Evolutionary conservation across 345 rosid genomes (phyloP).

Genomic region (Moricandia arvensis): DNA sequence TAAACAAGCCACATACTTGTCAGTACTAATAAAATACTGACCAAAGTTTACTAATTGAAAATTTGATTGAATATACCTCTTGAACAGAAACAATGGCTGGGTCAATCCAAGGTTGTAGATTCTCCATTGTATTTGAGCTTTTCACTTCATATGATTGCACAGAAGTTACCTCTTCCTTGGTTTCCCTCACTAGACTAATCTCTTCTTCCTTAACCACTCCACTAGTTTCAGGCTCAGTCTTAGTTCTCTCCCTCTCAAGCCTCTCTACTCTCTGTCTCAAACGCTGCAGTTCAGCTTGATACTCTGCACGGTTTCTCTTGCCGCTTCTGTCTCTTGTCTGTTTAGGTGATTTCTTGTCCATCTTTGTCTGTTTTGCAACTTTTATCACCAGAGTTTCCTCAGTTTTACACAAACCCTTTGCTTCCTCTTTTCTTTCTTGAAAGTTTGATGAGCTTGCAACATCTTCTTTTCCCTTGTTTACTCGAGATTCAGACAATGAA

Average conservation of each 20-base stretch:
- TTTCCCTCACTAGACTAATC: slow-evolving; percentile 47
- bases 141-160: slow-evolving; percentile 37
- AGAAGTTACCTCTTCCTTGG: slow-evolving; percentile 46
- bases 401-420: slow-evolving; percentile 29
- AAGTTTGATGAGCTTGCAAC: slow-evolving; percentile 40
- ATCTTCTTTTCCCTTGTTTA: slow-evolving; percentile 27
- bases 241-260: slow-evolving; percentile 38
- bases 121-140: background rate
- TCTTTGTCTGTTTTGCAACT: slow-evolving; percentile 35
- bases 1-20: slow-evolving; percentile 10
- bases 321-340: slow-evolving; percentile 34
- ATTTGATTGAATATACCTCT: slow-evolving; percentile 27
- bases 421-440: slow-evolving; percentile 44
- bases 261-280: slow-evolving; percentile 39
- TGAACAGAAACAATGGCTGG: slow-evolving; percentile 29
- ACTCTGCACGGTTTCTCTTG: slow-evolving; percentile 34
- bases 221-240: slow-evolving; percentile 31
- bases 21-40: slow-evolving; percentile 8
- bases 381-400: slow-evolving; percentile 33
- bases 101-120: slow-evolving; percentile 47
- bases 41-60: background rate
- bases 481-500: slow-evolving; percentile 27
- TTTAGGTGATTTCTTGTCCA: slow-evolving; percentile 39
- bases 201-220: slow-evolving; percentile 44
- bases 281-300: slow-evolving; percentile 27